Evolutionary conservation across 164 flowering plant genomes (phyloP), one percentile per base, ranked within the genome.

Genomic region (Hamamelis virginiana): DNA sequence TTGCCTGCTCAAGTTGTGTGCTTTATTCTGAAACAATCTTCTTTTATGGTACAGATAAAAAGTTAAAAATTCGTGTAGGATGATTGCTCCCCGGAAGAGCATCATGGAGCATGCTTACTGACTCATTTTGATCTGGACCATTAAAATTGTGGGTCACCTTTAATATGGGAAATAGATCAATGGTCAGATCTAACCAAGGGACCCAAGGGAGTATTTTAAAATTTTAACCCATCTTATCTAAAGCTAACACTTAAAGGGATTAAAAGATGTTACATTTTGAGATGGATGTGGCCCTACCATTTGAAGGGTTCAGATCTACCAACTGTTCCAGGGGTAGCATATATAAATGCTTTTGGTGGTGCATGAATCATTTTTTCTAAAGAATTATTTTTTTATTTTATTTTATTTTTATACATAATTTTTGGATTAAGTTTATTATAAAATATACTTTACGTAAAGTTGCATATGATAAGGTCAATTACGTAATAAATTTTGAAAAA

Each of bases 291-390:
- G 64, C 69, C 71, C 65, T n/a, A 64, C 74, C 44, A 58, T 33
- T 28, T 41, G 51, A 61, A 77, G 64, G 71, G 71, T 67, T 47
- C 66, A 67, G 80, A 74, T 73, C 77, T 73, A 70, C 74, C 76
- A 12, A 77, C 80, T 58, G 72, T 65, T 65, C 66, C 57, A 66
- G 68, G 52, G 64, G n/a, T n/a, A 14, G 51, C 21, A 56, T 51
- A 55, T 59, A 71, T 74, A 65, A 74, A 72, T 76, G 68, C 69
- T 68, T 71, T 72, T 51, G 75, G 23, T 71, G 73, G 70, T 61
- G 74, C 72, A 61, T 56, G 67, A 66, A 69, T 66, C 21, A 70
- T 65, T 65, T 48, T 45, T 64, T 64, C 16, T 1, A n/a, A n/a
- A n/a, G n/a, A n/a, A n/a, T n/a, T n/a, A n/a, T n/a, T n/a, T n/a